These are phyloP conservation scores for Jaapia argillacea DNA, from an alignment of 768 basidiomycete species.

Conservation along the genomic window DNA sequence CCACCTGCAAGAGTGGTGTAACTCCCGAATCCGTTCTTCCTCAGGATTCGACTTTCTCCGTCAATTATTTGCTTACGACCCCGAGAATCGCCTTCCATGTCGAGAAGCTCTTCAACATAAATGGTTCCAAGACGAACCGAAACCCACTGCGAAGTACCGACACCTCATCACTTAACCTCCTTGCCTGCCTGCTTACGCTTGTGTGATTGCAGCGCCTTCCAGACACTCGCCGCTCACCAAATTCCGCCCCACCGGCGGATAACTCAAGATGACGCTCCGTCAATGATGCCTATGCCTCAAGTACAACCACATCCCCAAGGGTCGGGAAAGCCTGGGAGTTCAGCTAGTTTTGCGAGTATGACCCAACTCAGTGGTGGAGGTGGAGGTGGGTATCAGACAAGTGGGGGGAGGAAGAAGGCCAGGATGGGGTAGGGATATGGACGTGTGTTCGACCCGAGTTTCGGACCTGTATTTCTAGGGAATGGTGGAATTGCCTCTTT, in stretches of 20 bases:
- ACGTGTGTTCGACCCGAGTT: too few relatives aligned
- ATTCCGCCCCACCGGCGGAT: slow-evolving; percentile 83
- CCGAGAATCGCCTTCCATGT: slow-evolving; percentile 77
- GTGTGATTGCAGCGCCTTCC: slow-evolving; percentile 69
- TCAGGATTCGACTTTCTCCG: slow-evolving; percentile 78
- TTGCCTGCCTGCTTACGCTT: too few relatives aligned
- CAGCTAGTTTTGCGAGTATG: slow-evolving; percentile 52
- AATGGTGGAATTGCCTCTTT: too few relatives aligned
- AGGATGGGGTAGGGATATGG: slow-evolving; percentile 45
- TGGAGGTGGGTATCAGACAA: slow-evolving; percentile 18
- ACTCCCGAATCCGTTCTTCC: slow-evolving; percentile 43
- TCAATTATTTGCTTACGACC: slow-evolving; percentile 84
- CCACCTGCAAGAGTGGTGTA: slow-evolving; percentile 69
- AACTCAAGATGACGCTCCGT: slow-evolving; percentile 86
- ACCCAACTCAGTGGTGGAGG: slow-evolving; percentile 35
- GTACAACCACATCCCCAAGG: slow-evolving; percentile 25
- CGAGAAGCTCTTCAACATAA: slow-evolving; percentile 71
- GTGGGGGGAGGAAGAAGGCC: slow-evolving; percentile 47
- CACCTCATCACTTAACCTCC: too few relatives aligned
- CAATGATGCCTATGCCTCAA: slow-evolving; percentile 63
- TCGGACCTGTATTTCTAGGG: too few relatives aligned
- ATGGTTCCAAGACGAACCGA: slow-evolving; percentile 91
- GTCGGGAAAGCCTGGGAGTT: slow-evolving; percentile 31
- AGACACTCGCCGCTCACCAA: slow-evolving; percentile 48
- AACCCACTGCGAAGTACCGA: slow-evolving; percentile 76